Conservation (phyloP, 2,329 filamentous ascomycete genomes). For the Paracorniculantispora psalliotae region DNA sequence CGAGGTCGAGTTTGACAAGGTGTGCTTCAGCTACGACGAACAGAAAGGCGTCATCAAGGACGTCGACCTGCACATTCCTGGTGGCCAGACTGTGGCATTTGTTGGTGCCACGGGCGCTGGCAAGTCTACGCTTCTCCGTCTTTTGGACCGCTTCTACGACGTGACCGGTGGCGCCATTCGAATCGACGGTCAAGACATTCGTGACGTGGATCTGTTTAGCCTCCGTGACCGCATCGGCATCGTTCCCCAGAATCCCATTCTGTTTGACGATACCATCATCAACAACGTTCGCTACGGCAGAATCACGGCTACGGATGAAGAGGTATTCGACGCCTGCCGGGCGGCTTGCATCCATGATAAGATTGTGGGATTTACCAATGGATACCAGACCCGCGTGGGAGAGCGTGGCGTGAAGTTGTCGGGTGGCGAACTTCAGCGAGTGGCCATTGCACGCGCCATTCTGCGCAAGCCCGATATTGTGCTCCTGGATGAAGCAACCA, state of each 20-base stretch:
- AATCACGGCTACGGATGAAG: slow-evolving; percentile 49
- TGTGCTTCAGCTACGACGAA: slow-evolving; percentile 56
- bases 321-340: slow-evolving; percentile 49
- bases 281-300: slow-evolving; percentile 56
- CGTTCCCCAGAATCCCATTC: slow-evolving; percentile 50
- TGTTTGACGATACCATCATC: slow-evolving; percentile 56
- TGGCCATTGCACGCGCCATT: slow-evolving; percentile 66
- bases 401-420: slow-evolving; percentile 48
- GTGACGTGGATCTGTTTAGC: slow-evolving; percentile 45
- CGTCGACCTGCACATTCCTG: slow-evolving; percentile 45
- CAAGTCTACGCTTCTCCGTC: slow-evolving; percentile 53
- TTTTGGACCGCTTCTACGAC: slow-evolving; percentile 57
- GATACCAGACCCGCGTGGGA: slow-evolving; percentile 14
- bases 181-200: slow-evolving; percentile 54
- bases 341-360: slow-evolving; percentile 56
- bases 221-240: slow-evolving; percentile 51
- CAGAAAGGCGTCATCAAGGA: slow-evolving; percentile 53
- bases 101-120: slow-evolving; percentile 57
- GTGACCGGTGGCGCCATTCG: slow-evolving; percentile 47
- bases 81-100: slow-evolving; percentile 53
- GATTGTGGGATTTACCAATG: slow-evolving; percentile 44
- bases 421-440: slow-evolving; percentile 61
- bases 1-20: slow-evolving; percentile 49
- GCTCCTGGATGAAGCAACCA: slow-evolving; percentile 74
- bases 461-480: slow-evolving; percentile 71